These are phyloP conservation scores for Usnea hakonensis DNA, from an alignment of 495 filamentous ascomycete species.

Conservation along the genomic window DNA sequence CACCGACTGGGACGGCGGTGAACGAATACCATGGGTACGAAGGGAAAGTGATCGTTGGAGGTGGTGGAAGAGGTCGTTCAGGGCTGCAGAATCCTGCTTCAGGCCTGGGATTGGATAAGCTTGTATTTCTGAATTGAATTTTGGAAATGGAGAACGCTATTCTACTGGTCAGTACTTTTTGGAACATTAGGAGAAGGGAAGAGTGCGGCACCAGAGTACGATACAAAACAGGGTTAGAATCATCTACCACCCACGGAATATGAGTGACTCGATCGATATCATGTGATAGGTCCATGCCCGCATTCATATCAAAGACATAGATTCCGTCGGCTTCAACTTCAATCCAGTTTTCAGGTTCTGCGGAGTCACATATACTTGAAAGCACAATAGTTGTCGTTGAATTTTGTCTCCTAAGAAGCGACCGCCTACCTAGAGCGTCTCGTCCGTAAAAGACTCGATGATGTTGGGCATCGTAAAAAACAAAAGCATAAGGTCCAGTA, in stretches of 20 bases:
- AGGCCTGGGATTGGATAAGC: conserved; percentile 32
- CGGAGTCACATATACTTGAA: conserved; percentile 64
- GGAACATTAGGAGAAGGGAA: background rate
- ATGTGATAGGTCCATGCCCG: conserved; percentile 10
- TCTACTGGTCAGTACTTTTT: conserved; percentile 28
- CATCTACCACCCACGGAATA: background rate
- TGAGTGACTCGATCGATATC: background rate
- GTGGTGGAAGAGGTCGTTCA: conserved; percentile 47
- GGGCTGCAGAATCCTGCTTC: conserved; percentile 42
- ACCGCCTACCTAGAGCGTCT: conserved; percentile 80
- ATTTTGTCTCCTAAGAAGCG: conserved; percentile 53
- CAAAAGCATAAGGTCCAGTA: conserved; percentile 84
- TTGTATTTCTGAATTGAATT: conserved; percentile 52
- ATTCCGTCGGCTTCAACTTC: conserved; percentile 82
- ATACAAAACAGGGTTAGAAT: background rate
- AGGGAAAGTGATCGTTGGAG: conserved; percentile 57
- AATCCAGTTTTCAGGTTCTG: conserved; percentile 46
- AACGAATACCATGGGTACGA: conserved; percentile 61
- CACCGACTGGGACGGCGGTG: conserved; percentile 28
- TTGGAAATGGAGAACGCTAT: conserved; percentile 52
- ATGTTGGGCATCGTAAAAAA: conserved; percentile 65
- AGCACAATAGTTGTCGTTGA: conserved; percentile 49
- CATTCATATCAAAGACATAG: conserved; percentile 52
- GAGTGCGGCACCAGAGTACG: conserved; percentile 6
- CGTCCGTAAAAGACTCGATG: conserved; percentile 66